Base-by-base conservation (phyloP, 257 asterid species). In the Primulina tabacum region DNA sequence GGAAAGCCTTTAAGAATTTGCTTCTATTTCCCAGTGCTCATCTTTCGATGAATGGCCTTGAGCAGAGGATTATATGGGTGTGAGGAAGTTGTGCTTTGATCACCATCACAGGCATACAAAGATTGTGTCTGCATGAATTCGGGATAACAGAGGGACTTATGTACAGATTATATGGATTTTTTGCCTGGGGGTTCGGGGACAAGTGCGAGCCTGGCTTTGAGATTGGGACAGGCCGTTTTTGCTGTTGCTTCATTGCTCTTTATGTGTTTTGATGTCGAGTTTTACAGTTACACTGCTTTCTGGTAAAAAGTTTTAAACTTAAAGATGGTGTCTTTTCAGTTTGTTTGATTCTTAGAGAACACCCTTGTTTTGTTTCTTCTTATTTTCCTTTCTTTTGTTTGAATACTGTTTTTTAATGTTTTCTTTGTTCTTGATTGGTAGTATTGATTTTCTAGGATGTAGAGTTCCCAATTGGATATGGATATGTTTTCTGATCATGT, bases 231-330 rank as follows among this genome's bases (percentile, higher is more conserved):
- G 75, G 84, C 95, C 53, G 9, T 85, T 12, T 90, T 91, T 59
- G 90, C 99, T 12, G 78, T 88, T 78, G 92, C 97, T 79, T 90
- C 99, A 1, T 78, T 94, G 80, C 92, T 94, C 28, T 91, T 94
- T 79, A 94, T 91, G 97, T 94, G 97, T 75, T 79, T 89, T 76
- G 92, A 82, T 76, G 83, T 94, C 64, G 83, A 92, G 64, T 94
- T 94, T 91, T 91, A 89, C 82, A 88, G 95, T 77, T 94, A 89
- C 72, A 91, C 97, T 73, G 83, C 99, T 75, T 93, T 90, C 90
- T 93, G 99, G 99, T 93, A 83, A 81, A 50, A 4, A 14, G 6
- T 43, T 67, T 75, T 14, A 16, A 43, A 0, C 50, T 40, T 40
- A 8, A 7, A 8, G 33, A 62, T 26, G 21, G 10, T 56, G 50